Base-by-base conservation (phyloP, 768 basidiomycete genomes). In the Hygrocybe coccinea region DNA sequence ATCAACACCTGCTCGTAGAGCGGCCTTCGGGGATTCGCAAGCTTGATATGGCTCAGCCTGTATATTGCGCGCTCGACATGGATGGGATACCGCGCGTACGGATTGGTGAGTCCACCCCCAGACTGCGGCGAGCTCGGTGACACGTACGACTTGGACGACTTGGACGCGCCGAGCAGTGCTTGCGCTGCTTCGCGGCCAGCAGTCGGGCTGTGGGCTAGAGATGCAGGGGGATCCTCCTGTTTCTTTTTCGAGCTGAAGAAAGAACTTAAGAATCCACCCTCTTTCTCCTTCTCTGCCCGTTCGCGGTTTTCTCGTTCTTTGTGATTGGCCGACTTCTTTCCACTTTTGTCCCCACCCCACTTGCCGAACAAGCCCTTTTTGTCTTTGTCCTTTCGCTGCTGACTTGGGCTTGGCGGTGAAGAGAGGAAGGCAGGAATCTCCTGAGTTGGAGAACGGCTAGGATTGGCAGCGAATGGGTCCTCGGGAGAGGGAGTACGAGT, bases 51-150 rank as follows among this genome's bases (percentile, higher is more conserved):
- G 68, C 91, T 95, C 49, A 99, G 76, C 57, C 97, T 80, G 72
- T 99, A 99, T 46, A 99, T 95, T 2, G 97, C 97, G 34, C 97
- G 84, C 69, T 99, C 97, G 59, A 99, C 97, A 65, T 99, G 97
- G 57, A 99, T 97, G 8, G 97, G 97, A 67, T 98, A 95, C 60
- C 97, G 84, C 50, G 95, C 74, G 58, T 79, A 82, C 50, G 76
- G 75, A 61, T 79, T 77, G 19, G 70, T 69, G 39, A 5, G 15
- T 41, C 71, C 66, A 8, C 73, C 75, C 12, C 74, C 69, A 11
- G 73, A 72, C 38, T 77, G 67, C 21, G 88, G 85, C 10, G 87
- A 86, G 3, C 80, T 73, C 7, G 87, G 83, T 0, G 85, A 78
- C 21, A 76, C 74, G 59, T 82, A 74, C 25, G 75, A 71, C 69